Evolutionary conservation across 2,329 filamentous ascomycete species (phyloP).

Genomic region (Cyclaneusma minus): DNA sequence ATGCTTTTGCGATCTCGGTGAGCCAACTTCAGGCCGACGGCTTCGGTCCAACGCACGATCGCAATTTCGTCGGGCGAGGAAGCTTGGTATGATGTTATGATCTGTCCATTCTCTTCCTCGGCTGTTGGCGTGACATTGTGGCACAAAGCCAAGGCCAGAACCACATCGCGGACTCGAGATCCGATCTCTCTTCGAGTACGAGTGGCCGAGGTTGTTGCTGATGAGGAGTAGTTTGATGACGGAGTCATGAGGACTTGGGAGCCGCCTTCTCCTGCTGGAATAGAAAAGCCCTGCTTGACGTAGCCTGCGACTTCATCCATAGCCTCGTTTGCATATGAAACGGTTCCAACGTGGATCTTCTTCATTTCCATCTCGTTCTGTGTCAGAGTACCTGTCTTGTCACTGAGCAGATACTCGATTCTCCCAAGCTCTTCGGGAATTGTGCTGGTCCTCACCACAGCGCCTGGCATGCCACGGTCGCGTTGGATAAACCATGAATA

Average conservation of each 20-base stretch:
- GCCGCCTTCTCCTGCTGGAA: slow-evolving; percentile 28
- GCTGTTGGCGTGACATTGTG: slow-evolving; percentile 92
- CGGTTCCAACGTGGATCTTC: slow-evolving; percentile 95
- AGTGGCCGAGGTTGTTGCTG: slow-evolving; percentile 46
- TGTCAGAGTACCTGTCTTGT: slow-evolving; percentile 96
- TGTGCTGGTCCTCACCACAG: slow-evolving; percentile 88
- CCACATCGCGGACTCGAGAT: slow-evolving; percentile 79
- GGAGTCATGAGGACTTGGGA: slow-evolving; percentile 53
- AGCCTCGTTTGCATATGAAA: slow-evolving; percentile 94
- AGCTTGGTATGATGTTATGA: slow-evolving; percentile 78
- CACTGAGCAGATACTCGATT: slow-evolving; percentile 89
- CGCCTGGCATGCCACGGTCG: slow-evolving; percentile 77
- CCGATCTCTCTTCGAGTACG: slow-evolving; percentile 87
- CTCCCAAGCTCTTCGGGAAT: slow-evolving; percentile 93
- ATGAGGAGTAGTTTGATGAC: slow-evolving; percentile 51
- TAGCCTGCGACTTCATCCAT: slow-evolving; percentile 94
- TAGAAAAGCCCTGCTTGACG: slow-evolving; percentile 67
- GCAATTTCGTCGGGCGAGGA: slow-evolving; percentile 97
- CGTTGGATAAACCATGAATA: slow-evolving; percentile 93
- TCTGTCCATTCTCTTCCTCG: slow-evolving; percentile 66
- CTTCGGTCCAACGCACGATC: slow-evolving; percentile 91
- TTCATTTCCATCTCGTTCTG: slow-evolving; percentile 99
- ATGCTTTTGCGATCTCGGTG: slow-evolving; percentile 82
- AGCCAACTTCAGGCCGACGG: slow-evolving; percentile 69
- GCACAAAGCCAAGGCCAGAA: slow-evolving; percentile 81